Base-by-base conservation (phyloP, 257 asterid genomes). In the Jacaranda copaia region DNA sequence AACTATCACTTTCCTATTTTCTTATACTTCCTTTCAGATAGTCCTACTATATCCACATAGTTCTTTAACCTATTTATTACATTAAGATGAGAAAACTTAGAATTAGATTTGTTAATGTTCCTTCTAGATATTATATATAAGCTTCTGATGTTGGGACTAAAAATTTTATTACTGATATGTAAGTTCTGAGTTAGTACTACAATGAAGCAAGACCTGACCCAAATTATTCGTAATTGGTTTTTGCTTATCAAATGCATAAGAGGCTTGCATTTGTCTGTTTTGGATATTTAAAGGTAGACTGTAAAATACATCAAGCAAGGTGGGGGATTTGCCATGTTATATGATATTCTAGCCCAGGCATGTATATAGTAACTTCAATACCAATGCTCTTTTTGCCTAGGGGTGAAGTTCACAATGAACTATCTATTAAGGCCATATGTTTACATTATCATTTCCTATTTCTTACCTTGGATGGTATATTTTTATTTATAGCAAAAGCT, bases 401-500 rank as follows among this genome's bases (percentile, higher is more conserved):
- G 20, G 53, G 45, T 55, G 43, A 48, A 53, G 11, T 59, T 19
- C 51, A 59, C 51, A 35, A 39, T 46, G 57, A n/a, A 65, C 48
- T 68, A 14, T 57, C 43, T 53, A 40, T 70, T 55, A 55, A 11
- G 65, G 16, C n/a, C n/a, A n/a, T n/a, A n/a, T n/a, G n/a, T n/a
- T 56, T n/a, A n/a, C 70, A 35, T 35, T 15, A 32, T 55, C 48
- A 39, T 63, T 63, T 79, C 46, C 67, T 51, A 9, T 18, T 48
- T 78, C 36, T 40, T 40, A 32, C 2, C 11, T 35, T 9, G 36
- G 57, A 56, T 36, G 25, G 32, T n/a, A 15, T 77, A 13, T 16
- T 15, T 35, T 32, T 58, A 48, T 72, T 53, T 42, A 96, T 93
- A 4, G 98, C 98, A 43, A 91, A 88, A 57, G 98, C 99, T 52